Conservation (phyloP, 495 filamentous ascomycete genomes). For the Sordaria brevicollis region DNA sequence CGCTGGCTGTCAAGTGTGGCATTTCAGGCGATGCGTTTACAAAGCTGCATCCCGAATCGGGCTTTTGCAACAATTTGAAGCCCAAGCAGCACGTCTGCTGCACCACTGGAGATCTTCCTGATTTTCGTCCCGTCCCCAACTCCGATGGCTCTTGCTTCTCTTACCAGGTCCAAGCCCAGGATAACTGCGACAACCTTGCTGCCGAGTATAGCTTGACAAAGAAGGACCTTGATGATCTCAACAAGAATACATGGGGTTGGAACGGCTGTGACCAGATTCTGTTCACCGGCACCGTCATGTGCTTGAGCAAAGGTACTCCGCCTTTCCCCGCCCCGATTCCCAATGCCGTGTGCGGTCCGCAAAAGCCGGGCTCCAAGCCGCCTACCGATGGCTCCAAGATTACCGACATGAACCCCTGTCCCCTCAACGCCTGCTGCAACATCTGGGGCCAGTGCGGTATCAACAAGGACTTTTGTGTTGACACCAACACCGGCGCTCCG, state of each 20-base stretch:
- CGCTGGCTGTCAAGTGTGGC: conserved; percentile 30
- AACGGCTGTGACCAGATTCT: conserved; percentile 29
- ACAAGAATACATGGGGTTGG: conserved; percentile 43
- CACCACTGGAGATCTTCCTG: conserved; percentile 24
- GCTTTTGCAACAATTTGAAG: conserved; percentile 26
- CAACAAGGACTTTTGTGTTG: conserved; percentile 32
- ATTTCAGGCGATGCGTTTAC: conserved; percentile 28
- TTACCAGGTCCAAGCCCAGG: conserved; percentile 23
- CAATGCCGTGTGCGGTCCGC: conserved; percentile 22
- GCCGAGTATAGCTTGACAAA: conserved; percentile 20
- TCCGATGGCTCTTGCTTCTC: conserved; percentile 32
- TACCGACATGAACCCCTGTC: conserved; percentile 2
- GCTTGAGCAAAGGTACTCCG: conserved; percentile 36
- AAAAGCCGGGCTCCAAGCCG: neutral
- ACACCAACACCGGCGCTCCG: conserved; percentile 20
- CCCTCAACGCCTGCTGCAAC: conserved; percentile 6
- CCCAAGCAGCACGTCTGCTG: conserved; percentile 38
- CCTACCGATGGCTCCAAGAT: conserved; percentile 2
- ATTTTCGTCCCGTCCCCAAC: conserved; percentile 28
- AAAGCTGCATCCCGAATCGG: conserved; percentile 25
- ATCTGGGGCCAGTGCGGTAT: conserved; percentile 37
- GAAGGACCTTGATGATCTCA: conserved; percentile 26
- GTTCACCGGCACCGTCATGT: conserved; percentile 22
- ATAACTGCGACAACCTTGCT: conserved; percentile 25
- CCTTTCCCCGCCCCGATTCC: conserved; percentile 32